Evolutionary conservation across 2,329 filamentous ascomycete genomes (phyloP).

Genomic region (Trichophyton mentagrophytes): DNA sequence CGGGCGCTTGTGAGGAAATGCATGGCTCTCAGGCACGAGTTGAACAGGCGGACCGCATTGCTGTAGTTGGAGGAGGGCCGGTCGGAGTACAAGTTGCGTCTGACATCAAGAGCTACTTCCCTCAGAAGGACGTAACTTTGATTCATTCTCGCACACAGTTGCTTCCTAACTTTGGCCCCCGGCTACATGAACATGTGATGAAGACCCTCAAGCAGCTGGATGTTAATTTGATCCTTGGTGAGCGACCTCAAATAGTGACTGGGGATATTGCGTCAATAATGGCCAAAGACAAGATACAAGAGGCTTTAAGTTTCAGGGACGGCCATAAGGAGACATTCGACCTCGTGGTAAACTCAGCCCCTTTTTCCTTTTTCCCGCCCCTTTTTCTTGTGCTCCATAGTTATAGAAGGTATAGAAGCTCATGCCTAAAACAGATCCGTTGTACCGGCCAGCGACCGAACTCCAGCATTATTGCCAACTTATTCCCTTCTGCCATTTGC

Average conservation of each 20-base stretch:
- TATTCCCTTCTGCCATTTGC: conserved; percentile 35
- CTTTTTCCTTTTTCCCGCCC: too few species aligned
- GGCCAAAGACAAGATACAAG: conserved; percentile 1
- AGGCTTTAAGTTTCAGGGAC: conserved; percentile 8
- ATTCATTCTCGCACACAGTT: conserved; percentile 29
- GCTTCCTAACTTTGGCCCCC: conserved; percentile 14
- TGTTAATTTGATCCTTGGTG: conserved; percentile 13
- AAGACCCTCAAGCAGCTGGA: conserved; percentile 21
- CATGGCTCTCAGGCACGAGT: conserved; percentile 37
- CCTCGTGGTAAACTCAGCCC: conserved; percentile 5
- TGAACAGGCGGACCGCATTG: conserved; percentile 31
- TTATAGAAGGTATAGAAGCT: background rate
- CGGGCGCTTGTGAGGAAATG: conserved; percentile 34
- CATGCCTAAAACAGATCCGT: conserved; percentile 21
- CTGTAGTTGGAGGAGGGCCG: conserved; percentile 23
- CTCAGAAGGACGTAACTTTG: conserved; percentile 29
- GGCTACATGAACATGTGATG: conserved; percentile 27
- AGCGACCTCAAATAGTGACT: conserved; percentile 10
- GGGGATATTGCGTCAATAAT: conserved; percentile 1
- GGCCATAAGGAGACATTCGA: conserved; percentile 9
- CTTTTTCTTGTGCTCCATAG: background rate
- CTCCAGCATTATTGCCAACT: conserved; percentile 6
- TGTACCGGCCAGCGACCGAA: conserved; percentile 12
- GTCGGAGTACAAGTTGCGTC: conserved; percentile 34
- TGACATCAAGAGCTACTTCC: conserved; percentile 32